phyloP scores from a whole-genome alignment of 345 rosid species.

The Stellera chamaejasme region DNA sequence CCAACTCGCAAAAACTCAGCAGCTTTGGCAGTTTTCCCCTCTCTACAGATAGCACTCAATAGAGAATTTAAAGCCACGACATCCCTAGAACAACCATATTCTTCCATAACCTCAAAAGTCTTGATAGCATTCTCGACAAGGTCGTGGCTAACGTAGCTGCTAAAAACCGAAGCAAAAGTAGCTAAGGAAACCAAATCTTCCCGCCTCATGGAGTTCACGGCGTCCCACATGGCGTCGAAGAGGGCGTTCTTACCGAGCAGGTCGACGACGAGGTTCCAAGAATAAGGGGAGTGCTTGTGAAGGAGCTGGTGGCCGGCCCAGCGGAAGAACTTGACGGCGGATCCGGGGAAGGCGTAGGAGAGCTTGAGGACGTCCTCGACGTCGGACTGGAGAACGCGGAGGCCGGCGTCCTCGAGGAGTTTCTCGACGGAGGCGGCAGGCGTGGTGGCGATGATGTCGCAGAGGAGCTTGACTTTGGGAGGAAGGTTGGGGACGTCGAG shows the following conservation, averaged over 20 bases:
- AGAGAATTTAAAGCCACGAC: conserved; percentile 46
- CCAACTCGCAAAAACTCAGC: conserved; percentile 28
- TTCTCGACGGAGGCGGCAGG: conserved; percentile 35
- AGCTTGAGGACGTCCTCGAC: conserved; percentile 50
- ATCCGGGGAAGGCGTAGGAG: conserved; percentile 43
- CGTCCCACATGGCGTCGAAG: conserved; percentile 72
- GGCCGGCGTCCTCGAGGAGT: conserved; percentile 27
- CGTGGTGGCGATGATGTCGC: conserved; percentile 40
- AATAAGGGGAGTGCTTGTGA: conserved; percentile 46
- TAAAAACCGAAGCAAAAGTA: conserved; percentile 55
- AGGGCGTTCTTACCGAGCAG: conserved; percentile 44
- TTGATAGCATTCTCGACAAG: conserved; percentile 31
- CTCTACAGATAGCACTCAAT: conserved; percentile 56
- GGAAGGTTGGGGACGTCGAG: conserved; percentile 28
- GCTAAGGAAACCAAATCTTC: conserved; percentile 42
- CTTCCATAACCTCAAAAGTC: conserved; percentile 49
- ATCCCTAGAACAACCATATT: conserved; percentile 34
- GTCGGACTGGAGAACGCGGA: conserved; percentile 32
- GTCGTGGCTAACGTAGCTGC: conserved; percentile 40
- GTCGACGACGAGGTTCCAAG: conserved; percentile 69
- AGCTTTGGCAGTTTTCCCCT: conserved; percentile 35
- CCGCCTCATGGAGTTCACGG: conserved; percentile 43
- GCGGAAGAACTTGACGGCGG: conserved; percentile 55
- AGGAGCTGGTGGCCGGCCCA: conserved; percentile 46
- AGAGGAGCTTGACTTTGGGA: conserved; percentile 28